Conservation (phyloP, 2,329 filamentous ascomycete species). For the Teratosphaeria gauchensis region DNA sequence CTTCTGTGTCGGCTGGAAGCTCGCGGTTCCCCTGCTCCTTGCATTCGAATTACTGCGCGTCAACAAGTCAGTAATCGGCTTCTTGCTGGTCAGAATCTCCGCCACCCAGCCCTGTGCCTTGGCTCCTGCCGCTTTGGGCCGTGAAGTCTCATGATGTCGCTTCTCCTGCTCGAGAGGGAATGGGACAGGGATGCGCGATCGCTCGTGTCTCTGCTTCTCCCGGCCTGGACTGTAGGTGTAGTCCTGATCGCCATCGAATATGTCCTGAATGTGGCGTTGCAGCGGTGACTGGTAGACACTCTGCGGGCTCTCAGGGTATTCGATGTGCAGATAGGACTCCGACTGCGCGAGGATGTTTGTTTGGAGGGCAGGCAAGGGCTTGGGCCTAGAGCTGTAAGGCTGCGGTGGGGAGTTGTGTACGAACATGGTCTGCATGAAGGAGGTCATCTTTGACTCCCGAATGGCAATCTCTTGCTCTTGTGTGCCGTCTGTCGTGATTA, state of each 20-base stretch:
- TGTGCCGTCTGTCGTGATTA: not conserved
- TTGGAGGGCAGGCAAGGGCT: slow-evolving; percentile 34
- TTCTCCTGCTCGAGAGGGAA: slow-evolving; percentile 11
- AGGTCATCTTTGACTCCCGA: slow-evolving; percentile 47
- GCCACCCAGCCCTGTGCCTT: slow-evolving; percentile 6
- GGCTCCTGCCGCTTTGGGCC: slow-evolving; percentile 1
- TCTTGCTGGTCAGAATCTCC: slow-evolving; percentile 14
- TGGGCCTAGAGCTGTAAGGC: slow-evolving; percentile 25
- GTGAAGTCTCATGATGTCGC: slow-evolving; percentile 16
- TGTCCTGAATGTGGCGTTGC: slow-evolving; percentile 23
- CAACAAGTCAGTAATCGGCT: slow-evolving; percentile 25
- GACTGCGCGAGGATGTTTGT: slow-evolving; percentile 33
- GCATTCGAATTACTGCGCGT: slow-evolving; percentile 29
- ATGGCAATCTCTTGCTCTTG: not conserved
- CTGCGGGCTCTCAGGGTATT: slow-evolving; percentile 19
- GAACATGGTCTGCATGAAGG: slow-evolving; percentile 75
- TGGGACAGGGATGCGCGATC: slow-evolving; percentile 4
- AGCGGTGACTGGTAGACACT: slow-evolving; percentile 23
- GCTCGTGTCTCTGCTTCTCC: not conserved
- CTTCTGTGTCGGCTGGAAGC: slow-evolving; percentile 74
- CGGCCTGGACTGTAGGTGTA: not conserved
- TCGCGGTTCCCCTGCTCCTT: slow-evolving; percentile 65
- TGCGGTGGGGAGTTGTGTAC: slow-evolving; percentile 37
- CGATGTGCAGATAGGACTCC: slow-evolving; percentile 26
- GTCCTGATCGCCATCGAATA: slow-evolving; percentile 10